Percentiles rank a stretch among this genome's conserved stretches.
These are phyloP conservation scores for Ophiostoma ips DNA, from an alignment of 2,329 filamentous ascomycete genomes.

Conservation along the genomic window DNA sequence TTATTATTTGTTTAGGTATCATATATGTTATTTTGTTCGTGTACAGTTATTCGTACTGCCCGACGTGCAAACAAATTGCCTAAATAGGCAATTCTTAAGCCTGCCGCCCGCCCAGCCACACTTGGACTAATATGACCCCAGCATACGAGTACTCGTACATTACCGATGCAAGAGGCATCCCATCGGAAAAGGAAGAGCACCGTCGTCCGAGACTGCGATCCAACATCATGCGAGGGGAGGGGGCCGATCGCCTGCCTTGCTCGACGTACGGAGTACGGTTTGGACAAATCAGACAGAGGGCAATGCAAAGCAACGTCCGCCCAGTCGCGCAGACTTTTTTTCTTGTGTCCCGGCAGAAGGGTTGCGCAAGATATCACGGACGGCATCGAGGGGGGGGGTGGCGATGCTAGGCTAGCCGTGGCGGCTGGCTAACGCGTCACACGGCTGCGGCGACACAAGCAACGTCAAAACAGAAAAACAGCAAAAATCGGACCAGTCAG, in stretches of 20 bases:
- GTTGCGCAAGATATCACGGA: neutral
- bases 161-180: too few relatives aligned
- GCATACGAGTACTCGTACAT: too few relatives aligned
- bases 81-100: neutral
- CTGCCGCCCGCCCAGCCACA: neutral
- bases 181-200: too few relatives aligned
- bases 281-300: constrained; percentile 2
- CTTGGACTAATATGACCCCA: neutral
- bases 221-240: constrained; percentile 4
- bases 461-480: too few relatives aligned
- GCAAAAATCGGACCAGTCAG: neutral
- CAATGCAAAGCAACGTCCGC: neutral
- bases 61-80: too few relatives aligned
- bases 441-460: too few relatives aligned
- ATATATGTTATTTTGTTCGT: too few relatives aligned
- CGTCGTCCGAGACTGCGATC: too few relatives aligned
- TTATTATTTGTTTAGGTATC: too few relatives aligned
- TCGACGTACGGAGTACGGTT: too few relatives aligned
- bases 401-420: neutral
- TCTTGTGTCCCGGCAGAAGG: neutral
- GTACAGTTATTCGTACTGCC: too few relatives aligned
- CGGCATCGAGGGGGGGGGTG: neutral
- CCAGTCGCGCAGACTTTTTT: too few relatives aligned
- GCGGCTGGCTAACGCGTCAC: neutral
- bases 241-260: neutral